phyloP scores from a whole-genome alignment of 352 stramenopile species.

The Lagenidium giganteum region DNA sequence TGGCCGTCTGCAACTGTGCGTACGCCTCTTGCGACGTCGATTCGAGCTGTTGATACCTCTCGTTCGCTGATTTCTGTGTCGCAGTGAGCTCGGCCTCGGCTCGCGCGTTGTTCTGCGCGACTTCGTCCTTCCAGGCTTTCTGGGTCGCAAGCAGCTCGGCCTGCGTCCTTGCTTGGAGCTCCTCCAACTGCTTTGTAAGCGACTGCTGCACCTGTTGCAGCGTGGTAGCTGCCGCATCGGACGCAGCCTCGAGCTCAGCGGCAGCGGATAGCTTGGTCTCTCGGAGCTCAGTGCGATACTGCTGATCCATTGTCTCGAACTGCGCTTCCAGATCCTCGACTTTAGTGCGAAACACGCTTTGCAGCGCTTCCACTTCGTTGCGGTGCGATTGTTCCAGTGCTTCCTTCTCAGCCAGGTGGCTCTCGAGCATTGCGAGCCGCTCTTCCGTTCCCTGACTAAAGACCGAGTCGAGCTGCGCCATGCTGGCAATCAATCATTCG shows the following conservation, averaged over 20 bases:
- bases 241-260: slow-evolving; percentile 1
- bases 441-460: slow-evolving; percentile 42
- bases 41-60: slow-evolving; percentile 14
- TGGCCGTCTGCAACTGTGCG: slow-evolving; percentile 9
- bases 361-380: slow-evolving; percentile 15
- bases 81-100: not conserved
- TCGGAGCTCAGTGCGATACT: slow-evolving; percentile 28
- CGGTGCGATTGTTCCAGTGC: slow-evolving; percentile 23
- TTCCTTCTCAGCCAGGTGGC: slow-evolving; percentile 25
- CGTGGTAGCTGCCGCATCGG: too few species aligned
- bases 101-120: not conserved
- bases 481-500: slow-evolving; percentile 6
- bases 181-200: slow-evolving; percentile 10
- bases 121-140: not conserved
- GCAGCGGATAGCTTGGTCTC: slow-evolving; percentile 23
- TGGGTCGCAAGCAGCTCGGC: slow-evolving; percentile 1
- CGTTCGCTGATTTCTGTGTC: slow-evolving; percentile 3
- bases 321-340: slow-evolving; percentile 24
- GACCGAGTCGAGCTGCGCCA: slow-evolving; percentile 28
- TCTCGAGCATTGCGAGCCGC: slow-evolving; percentile 29
- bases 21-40: slow-evolving; percentile 13
- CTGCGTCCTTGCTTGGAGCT: slow-evolving; percentile 11
- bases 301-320: slow-evolving; percentile 21
- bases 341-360: slow-evolving; percentile 21
- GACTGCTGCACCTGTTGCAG: slow-evolving; percentile 2